Base-by-base conservation (phyloP, 2,329 filamentous ascomycete genomes). In the Stachybotrys chartarum region DNA sequence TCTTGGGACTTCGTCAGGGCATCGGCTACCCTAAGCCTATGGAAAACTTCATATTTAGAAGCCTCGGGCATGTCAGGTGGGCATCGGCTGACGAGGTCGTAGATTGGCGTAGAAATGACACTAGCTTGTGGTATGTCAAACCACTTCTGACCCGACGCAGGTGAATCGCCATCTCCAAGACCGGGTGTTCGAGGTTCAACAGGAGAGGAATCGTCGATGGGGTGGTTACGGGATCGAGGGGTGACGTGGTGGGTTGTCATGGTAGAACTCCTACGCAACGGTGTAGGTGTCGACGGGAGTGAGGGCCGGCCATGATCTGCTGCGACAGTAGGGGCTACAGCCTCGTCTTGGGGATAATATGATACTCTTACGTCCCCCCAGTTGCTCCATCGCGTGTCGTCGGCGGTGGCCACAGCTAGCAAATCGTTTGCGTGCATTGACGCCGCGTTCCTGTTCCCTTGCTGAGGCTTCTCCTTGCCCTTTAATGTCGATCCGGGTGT, bases 381-480 rank as follows among this genome's bases (percentile, higher is more conserved):
- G 55, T 88, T 85, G 58, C 85, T 82, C 86, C 89, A 95, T 24
- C 77, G 72, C 30, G 67, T 67, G 49, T 78, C 71, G 31, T 78
- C 80, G 30, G 81, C 78, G 55, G 86, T 86, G 53, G 87, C 85
- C 55, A 97, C 77, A 12, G 87, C 82, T 39, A 88, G 84, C 54
- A 99, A 75, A 70, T 99, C 91, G 61, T 92, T 92, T n/a, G 90
- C 88, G 70, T 90, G 86, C 70, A 88, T 81, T 35, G 80, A 76
- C 6, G 78, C 78, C 24, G 81, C 75, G 55, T 77, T 77, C 63
- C 79, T 78, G 66, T 70, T 52, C 60, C 63, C 55, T 72, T 66
- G 62, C 18, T 64, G 61, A 3, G 75, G 69, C 70, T 88, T 92
- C 12, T 95, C 91, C 70, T 93, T 96, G 51, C 81, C 84, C 72